phyloP scores from a whole-genome alignment of 177 flowering plant genomes.

The Vitis hybrid region DNA sequence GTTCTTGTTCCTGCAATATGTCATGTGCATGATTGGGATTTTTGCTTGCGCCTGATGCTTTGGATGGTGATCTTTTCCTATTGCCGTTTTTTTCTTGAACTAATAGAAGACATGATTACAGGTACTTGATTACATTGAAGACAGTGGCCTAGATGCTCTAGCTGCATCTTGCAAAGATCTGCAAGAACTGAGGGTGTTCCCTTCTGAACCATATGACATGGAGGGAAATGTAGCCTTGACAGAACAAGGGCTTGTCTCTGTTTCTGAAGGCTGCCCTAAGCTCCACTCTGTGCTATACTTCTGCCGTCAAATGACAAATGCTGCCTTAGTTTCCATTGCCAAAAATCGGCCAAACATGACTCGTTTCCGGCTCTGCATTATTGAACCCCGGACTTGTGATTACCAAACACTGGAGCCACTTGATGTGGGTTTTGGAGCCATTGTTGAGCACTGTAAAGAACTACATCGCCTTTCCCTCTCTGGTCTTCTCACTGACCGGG shows the following conservation, averaged over 20 bases:
- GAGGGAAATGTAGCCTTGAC: conserved; percentile 69
- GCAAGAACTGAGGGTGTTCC: conserved; percentile 80
- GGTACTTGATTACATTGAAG: conserved; percentile 90
- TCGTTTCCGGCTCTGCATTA: conserved; percentile 83
- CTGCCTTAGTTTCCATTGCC: conserved; percentile 69
- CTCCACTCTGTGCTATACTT: conserved; percentile 85
- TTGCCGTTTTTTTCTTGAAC: not conserved
- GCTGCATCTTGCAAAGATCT: conserved; percentile 74
- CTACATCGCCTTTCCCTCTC: conserved; percentile 81
- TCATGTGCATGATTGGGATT: not conserved
- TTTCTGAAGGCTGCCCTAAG: conserved; percentile 81
- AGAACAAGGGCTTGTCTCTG: conserved; percentile 79
- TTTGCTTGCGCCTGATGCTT: not conserved
- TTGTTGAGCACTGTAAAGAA: conserved; percentile 77
- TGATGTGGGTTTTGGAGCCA: conserved; percentile 87
- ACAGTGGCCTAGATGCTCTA: conserved; percentile 68
- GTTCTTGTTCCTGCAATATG: not conserved
- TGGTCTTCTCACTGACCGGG: conserved; percentile 81
- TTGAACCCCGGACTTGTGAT: conserved; percentile 75
- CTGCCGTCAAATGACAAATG: conserved; percentile 87
- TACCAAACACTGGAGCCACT: conserved; percentile 72
- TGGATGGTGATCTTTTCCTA: not conserved
- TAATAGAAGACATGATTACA: conserved; percentile 25
- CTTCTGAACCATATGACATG: conserved; percentile 65
- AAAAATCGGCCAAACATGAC: conserved; percentile 66